These are phyloP conservation scores for Kuraishia capsulata DNA, from an alignment of 805 yeast species.

Conservation along the genomic window DNA sequence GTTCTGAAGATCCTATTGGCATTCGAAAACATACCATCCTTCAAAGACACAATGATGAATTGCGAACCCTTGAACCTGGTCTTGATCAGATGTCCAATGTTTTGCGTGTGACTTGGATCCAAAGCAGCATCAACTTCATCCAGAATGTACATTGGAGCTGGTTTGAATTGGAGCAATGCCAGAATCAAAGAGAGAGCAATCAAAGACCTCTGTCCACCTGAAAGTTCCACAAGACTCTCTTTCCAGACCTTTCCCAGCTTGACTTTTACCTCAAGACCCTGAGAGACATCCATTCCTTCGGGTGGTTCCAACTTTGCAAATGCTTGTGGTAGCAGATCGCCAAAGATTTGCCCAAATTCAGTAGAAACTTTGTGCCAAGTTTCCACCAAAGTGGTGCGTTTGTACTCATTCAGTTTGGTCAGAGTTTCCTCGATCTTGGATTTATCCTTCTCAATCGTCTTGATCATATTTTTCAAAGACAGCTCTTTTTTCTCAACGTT, in stretches of 20 bases:
- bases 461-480: conserved; percentile 69
- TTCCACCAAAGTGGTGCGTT: conserved; percentile 68
- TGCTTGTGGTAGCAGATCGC: conserved; percentile 81
- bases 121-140: conserved; percentile 99
- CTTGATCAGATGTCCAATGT: conserved; percentile 92
- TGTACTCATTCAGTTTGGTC: conserved; percentile 72
- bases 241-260: conserved; percentile 92
- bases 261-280: conserved; percentile 87
- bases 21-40: conserved; percentile 97
- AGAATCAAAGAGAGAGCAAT: conserved; percentile 87
- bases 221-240: conserved; percentile 85
- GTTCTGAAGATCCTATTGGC: conserved; percentile 93
- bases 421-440: conserved; percentile 84
- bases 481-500: conserved; percentile 83
- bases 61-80: conserved; percentile 94
- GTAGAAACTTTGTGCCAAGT: conserved; percentile 82
- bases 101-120: conserved; percentile 94
- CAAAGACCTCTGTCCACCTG: conserved; percentile 95
- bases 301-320: conserved; percentile 82
- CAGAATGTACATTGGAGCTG: conserved; percentile 96
- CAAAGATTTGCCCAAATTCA: conserved; percentile 87
- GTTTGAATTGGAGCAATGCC: conserved; percentile 89
- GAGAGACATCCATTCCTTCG: conserved; percentile 73
- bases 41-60: conserved; percentile 90
- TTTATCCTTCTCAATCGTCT: conserved; percentile 83